A percentile compares a stretch with the other conserved stretches of the same genome.
Evolutionary conservation across 805 yeast species (phyloP).

Genomic region (Jamesozyma hellenica): DNA sequence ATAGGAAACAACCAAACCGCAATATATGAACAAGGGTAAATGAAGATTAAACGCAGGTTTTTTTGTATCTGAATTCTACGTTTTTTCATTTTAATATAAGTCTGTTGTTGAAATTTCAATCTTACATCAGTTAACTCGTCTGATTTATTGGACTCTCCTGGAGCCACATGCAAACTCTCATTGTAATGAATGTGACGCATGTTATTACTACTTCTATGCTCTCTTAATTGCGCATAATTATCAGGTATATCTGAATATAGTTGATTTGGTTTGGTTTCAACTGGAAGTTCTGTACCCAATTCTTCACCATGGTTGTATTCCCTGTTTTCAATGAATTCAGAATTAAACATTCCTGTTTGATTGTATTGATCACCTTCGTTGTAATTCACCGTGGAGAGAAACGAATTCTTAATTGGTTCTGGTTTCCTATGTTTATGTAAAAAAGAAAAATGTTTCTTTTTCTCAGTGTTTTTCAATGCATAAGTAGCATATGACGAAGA

Average conservation of each 20-base stretch:
- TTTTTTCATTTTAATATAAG: constrained; percentile 48
- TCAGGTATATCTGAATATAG: too few relatives aligned
- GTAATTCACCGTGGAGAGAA: too few relatives aligned
- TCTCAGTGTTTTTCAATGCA: background rate
- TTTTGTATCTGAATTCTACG: constrained; percentile 59
- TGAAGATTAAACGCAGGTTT: constrained; percentile 69
- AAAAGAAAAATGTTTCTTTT: background rate
- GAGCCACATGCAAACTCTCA: background rate
- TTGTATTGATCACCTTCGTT: too few relatives aligned
- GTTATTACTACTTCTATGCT: too few relatives aligned
- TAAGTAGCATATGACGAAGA: background rate
- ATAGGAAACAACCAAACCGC: constrained; percentile 78
- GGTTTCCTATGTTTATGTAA: background rate
- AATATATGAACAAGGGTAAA: constrained; percentile 76
- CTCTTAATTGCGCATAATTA: too few relatives aligned
- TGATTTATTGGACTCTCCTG: background rate
- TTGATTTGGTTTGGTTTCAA: too few relatives aligned
- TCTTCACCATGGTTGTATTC: too few relatives aligned
- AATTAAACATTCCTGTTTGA: too few relatives aligned
- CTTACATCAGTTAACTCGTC: constrained; percentile 13
- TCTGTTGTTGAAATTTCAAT: constrained; percentile 45
- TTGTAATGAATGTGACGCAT: background rate
- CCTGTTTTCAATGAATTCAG: too few relatives aligned
- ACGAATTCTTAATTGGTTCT: too few relatives aligned
- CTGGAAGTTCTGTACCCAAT: too few relatives aligned